These are phyloP conservation scores for Cichorium intybus DNA, from an alignment of 140 eudicot genomes.

Conservation along the genomic window DNA sequence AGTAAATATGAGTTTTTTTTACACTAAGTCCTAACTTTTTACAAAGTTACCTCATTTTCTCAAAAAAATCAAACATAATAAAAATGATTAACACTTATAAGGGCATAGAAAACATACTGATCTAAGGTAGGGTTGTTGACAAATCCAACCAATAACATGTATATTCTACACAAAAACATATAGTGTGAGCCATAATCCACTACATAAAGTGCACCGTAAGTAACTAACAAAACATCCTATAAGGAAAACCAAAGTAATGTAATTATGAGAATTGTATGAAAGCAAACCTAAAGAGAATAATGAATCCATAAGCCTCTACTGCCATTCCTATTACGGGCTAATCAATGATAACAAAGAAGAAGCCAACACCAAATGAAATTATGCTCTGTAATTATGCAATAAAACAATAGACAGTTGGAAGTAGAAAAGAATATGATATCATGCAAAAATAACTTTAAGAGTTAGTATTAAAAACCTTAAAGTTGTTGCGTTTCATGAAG, in stretches of 20 bases:
- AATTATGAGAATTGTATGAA: neutral
- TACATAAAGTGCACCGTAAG: conserved; percentile 34
- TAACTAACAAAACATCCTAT: conserved; percentile 8
- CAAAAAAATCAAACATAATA: too few species aligned
- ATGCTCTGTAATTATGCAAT: conserved; percentile 50
- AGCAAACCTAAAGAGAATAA: conserved; percentile 66
- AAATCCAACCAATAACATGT: conserved; percentile 79
- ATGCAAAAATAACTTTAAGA: neutral
- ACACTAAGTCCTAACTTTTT: neutral
- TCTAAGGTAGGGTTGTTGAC: conserved; percentile 76
- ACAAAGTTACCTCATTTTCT: neutral
- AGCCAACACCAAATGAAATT: conserved; percentile 52
- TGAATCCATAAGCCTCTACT: conserved; percentile 60
- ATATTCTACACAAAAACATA: conserved; percentile 82
- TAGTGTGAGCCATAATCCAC: conserved; percentile 88
- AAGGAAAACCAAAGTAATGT: neutral
- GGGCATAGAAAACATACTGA: conserved; percentile 43
- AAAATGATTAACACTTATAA: conserved; percentile 3
- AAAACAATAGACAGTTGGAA: neutral
- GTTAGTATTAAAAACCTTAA: conserved; percentile 44
- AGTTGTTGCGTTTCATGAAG: conserved; percentile 63
- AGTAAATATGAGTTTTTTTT: neutral
- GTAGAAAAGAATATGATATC: neutral
- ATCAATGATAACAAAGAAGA: conserved; percentile 65
- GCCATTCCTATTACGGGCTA: conserved; percentile 77